Conservation (phyloP, 2,329 filamentous ascomycete genomes). For the Colletotrichum sidae region DNA sequence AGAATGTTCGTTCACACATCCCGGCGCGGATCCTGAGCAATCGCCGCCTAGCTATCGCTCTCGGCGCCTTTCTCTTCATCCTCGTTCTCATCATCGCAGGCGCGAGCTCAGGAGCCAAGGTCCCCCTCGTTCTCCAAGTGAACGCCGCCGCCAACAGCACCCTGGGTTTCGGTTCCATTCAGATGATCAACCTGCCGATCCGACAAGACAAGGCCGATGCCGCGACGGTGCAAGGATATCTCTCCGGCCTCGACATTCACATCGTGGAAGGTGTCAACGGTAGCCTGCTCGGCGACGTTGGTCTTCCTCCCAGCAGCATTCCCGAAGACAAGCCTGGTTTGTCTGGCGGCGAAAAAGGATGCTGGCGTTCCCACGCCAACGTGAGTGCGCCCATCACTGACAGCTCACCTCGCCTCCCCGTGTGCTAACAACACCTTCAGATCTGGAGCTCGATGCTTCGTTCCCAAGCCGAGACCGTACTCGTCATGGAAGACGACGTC, state of each 20-base stretch:
- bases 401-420: background rate
- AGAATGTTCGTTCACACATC: background rate
- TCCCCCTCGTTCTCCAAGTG: constrained; percentile 1
- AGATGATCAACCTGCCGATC: constrained; percentile 42
- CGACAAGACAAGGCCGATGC: constrained; percentile 44
- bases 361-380: constrained; percentile 45
- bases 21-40: constrained; percentile 15
- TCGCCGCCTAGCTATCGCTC: constrained; percentile 3
- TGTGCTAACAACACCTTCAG: constrained; percentile 30
- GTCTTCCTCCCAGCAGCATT: constrained; percentile 42
- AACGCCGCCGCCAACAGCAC: constrained; percentile 42
- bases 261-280: constrained; percentile 39
- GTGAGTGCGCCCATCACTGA: constrained; percentile 31
- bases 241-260: constrained; percentile 42
- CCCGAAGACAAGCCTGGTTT: constrained; percentile 33
- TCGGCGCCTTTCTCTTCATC: background rate
- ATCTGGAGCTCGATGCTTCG: constrained; percentile 44
- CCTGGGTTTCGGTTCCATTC: constrained; percentile 41
- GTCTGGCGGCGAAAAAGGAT: constrained; percentile 41
- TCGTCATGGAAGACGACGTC: constrained; percentile 46
- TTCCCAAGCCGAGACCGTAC: constrained; percentile 38
- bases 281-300: constrained; percentile 39
- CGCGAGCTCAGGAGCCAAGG: background rate
- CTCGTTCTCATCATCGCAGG: constrained; percentile 5
- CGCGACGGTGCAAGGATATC: constrained; percentile 42